A percentile compares a stretch with the other conserved stretches of the same genome.
These are phyloP conservation scores for Komagataella mondaviorum DNA, from an alignment of 805 yeast genomes.

Conservation along the genomic window DNA sequence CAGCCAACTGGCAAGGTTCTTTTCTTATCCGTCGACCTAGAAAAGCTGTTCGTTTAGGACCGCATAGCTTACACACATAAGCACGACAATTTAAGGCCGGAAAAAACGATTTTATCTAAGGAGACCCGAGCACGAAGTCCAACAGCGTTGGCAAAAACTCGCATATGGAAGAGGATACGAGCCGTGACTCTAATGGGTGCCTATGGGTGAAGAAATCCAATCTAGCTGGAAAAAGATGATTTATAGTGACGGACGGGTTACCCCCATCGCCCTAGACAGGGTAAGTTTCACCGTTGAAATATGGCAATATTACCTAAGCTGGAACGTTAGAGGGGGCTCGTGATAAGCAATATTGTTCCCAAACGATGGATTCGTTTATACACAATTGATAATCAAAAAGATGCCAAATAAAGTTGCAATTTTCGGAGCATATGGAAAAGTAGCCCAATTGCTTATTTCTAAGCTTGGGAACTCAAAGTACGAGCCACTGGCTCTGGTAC, in stretches of 20 bases:
- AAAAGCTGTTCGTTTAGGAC: constrained; percentile 54
- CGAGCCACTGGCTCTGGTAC: constrained; percentile 28
- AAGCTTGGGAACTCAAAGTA: constrained; percentile 18
- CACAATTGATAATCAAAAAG: neutral
- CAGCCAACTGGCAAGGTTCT: neutral
- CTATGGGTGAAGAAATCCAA: constrained; percentile 22
- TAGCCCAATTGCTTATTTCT: constrained; percentile 34
- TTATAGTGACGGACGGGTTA: neutral
- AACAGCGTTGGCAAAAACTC: constrained; percentile 23
- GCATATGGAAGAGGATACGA: constrained; percentile 32
- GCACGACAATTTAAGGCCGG: constrained; percentile 46
- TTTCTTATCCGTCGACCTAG: neutral
- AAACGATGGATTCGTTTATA: neutral
- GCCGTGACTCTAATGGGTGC: constrained; percentile 81
- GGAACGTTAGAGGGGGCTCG: neutral
- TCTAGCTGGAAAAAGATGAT: neutral
- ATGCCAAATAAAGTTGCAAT: constrained; percentile 25
- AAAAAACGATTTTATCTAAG: constrained; percentile 52
- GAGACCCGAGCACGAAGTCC: constrained; percentile 89
- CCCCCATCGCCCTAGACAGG: neutral
- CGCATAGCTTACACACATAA: constrained; percentile 45
- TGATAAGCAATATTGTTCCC: neutral
- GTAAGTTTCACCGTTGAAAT: neutral
- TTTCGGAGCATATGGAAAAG: constrained; percentile 50
- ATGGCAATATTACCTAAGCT: neutral